These are phyloP conservation scores for Rhododendron ovatum DNA, from an alignment of 148 eudicot genomes.

Conservation along the genomic window DNA sequence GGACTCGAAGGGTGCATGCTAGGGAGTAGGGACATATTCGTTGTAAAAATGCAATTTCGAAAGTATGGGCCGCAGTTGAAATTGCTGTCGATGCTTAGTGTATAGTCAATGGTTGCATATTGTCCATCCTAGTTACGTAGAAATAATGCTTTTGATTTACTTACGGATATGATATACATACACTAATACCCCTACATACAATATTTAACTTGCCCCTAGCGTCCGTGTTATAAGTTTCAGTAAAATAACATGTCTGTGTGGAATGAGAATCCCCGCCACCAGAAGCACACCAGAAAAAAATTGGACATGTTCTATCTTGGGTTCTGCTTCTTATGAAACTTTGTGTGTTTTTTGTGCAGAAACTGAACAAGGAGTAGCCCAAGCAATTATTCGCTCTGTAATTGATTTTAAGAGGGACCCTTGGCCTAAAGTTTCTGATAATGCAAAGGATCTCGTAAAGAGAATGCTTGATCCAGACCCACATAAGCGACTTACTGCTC, in stretches of 20 bases:
- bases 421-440: constrained; percentile 77
- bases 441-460: constrained; percentile 72
- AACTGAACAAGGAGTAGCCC: constrained; percentile 89
- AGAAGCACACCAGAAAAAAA: neutral
- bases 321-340: constrained; percentile 19
- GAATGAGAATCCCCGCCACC: neutral
- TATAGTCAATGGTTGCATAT: neutral
- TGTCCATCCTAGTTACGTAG: neutral
- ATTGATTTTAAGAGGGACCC: constrained; percentile 81
- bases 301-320: constrained; percentile 14
- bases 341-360: constrained; percentile 34
- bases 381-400: constrained; percentile 71
- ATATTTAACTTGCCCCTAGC: neutral
- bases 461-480: constrained; percentile 82
- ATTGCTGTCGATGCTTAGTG: neutral
- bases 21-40: neutral
- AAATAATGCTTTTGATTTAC: neutral
- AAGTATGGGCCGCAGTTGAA: neutral
- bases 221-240: neutral
- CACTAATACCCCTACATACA: neutral
- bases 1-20: neutral
- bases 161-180: neutral
- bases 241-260: neutral
- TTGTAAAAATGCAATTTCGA: neutral
- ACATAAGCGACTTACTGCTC: constrained; percentile 60